Evolutionary conservation across 495 filamentous ascomycete genomes (phyloP), one percentile per base, ranked within the genome.

Genomic region (Podospora pseudocomata): DNA sequence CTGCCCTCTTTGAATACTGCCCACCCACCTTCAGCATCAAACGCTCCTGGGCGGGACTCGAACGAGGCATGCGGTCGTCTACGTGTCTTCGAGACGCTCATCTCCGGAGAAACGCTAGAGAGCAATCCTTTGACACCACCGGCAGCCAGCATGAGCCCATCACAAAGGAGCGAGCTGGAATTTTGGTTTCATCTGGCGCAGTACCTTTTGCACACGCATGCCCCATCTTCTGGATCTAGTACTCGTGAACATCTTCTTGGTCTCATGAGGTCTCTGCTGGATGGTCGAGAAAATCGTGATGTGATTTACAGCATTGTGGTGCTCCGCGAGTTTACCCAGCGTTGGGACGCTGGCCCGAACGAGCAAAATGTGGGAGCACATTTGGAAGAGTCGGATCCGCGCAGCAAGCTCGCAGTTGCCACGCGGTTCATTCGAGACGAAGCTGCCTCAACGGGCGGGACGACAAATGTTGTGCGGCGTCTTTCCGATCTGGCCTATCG

Each of bases 291-390:
- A 80, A 94, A 94, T 73, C 88, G 93, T n/a, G 93, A 97, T 71
- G 91, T 96, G 7, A 85, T 96, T 39, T 97, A 97, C 76, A 94
- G 91, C 15, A 89, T 97, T 67, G 91, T 91, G 27, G 87, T 96
- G 63, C 87, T 89, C 11, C 87, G 93, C 20, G 87, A 92, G 70
- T 83, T 91, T 53, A 89, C 91, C 30, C 84, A 86, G 53, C 86
- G 88, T 19, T 86, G 90, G 76, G 73, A 84, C 82, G 54, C 92
- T 82, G 65, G 90, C 84, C 73, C 87, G 85, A 71, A 87, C 82
- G 73, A 88, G 80, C 75, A 82, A 83, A 73, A 84, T 73, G 58
- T 86, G 79, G 83, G 87, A 11, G 83, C 85, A 60, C 86, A 84
- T 67, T 83, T 90, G 3, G 88, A 90, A 70, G 89, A 92, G 75